phyloP scores from a whole-genome alignment of 129 eudicot species.

The Chrysanthemum lavandulifolium region DNA sequence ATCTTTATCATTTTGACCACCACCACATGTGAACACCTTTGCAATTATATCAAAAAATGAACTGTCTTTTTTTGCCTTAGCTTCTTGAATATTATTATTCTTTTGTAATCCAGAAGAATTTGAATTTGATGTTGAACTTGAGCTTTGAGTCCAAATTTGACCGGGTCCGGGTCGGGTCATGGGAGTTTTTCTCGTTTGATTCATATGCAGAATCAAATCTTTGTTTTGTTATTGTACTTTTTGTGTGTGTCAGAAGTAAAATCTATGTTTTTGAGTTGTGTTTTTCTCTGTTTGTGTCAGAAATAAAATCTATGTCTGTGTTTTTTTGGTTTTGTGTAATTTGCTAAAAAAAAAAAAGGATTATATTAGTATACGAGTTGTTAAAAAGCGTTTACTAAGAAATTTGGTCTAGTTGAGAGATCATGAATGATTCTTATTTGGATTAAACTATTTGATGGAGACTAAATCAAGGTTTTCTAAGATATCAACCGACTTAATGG shows the following conservation, averaged over 20 bases:
- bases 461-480: slow-evolving; percentile 26
- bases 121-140: slow-evolving; percentile 31
- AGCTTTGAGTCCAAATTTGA: slow-evolving; percentile 30
- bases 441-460: slow-evolving; percentile 20
- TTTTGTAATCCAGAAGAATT: slow-evolving; percentile 14
- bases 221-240: not conserved
- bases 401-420: slow-evolving; percentile 12
- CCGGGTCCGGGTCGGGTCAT: slow-evolving; percentile 37
- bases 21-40: slow-evolving; percentile 30
- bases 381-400: not conserved
- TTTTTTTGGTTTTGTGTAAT: not conserved
- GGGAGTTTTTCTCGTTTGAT: slow-evolving; percentile 44
- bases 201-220: slow-evolving; percentile 34
- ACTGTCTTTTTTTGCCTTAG: slow-evolving; percentile 10
- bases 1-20: slow-evolving; percentile 12
- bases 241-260: not conserved
- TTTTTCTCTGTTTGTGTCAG: too few relatives aligned
- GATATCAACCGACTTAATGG: slow-evolving; percentile 5
- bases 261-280: not conserved
- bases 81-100: not conserved
- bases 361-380: not conserved
- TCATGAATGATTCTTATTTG: slow-evolving; percentile 26
- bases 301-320: not conserved
- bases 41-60: slow-evolving; percentile 22
- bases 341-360: not conserved